Base-by-base conservation (phyloP, 345 rosid species). In the Populus deltoides region DNA sequence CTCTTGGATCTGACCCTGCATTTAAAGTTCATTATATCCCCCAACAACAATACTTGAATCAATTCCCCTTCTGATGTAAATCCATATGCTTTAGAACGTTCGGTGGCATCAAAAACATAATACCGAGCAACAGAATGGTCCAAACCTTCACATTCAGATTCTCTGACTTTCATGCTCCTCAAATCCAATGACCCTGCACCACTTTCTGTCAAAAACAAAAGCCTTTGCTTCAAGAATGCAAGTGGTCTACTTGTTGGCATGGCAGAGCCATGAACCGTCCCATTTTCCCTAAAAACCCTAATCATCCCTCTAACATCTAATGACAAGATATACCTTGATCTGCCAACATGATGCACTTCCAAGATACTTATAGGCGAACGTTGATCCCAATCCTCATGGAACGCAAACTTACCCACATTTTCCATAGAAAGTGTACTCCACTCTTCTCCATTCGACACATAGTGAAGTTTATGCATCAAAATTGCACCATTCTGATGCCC, bases 121-220 rank as follows among this genome's bases (percentile, higher is more conserved):
- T 73, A 86, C 75, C 81, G 83, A 35, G 87, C 94, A 35, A 90
- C 78, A 49, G 97, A 90, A 72, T 86, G 89, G 81, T 93, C 91
- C 82, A 92, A 75, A 15, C 97, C 97, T 84, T 96, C 98, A 78
- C 98, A 96, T 38, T 91, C 92, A 0, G 97, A 86, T 82, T 93
- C 97, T 82, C 90, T 87, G 31, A 96, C 75, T 80, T 86, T 93
- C 98, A 93, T 96, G 87, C 79, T 92, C 85, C 95, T 90, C 81
- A 93, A 89, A 59, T 94, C 97, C 79, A 96, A 70, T 15, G 98
- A 96, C 38, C 99, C 97, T n/a, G 98, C 97, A 77, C 99, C 98
- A 18, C 81, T 87, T 79, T 93, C 94, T 0, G 97, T 93, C 80
- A 96, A 89, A 85, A 96, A 96, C 90, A 96, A 84, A 77, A 92